These are phyloP conservation scores for Aspergillus sp. DNA, from an alignment of 2,329 filamentous ascomycete genomes.

Conservation along the genomic window DNA sequence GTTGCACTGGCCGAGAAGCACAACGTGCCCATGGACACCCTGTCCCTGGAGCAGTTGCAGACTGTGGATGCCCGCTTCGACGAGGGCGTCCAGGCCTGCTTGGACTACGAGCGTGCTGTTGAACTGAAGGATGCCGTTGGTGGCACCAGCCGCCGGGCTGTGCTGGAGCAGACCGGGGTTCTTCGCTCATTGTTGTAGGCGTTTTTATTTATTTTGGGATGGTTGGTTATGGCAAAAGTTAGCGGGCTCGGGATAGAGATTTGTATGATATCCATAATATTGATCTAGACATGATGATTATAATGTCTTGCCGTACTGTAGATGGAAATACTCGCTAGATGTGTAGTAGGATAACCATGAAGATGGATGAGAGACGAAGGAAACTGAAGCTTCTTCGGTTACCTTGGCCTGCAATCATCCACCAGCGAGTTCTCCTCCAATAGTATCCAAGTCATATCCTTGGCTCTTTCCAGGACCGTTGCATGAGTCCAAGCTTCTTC, in stretches of 20 bases:
- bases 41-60: conserved; percentile 67
- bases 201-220: neutral
- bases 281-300: neutral
- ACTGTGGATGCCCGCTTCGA: conserved; percentile 69
- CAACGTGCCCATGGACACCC: conserved; percentile 67
- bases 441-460: too few relatives aligned
- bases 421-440: too few relatives aligned
- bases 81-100: conserved; percentile 67
- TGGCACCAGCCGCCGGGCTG: conserved; percentile 71
- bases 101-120: conserved; percentile 81
- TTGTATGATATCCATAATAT: neutral
- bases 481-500: too few relatives aligned
- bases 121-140: conserved; percentile 76
- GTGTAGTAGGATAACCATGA: too few relatives aligned
- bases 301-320: too few relatives aligned
- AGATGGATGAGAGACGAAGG: too few relatives aligned
- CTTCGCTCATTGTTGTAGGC: conserved; percentile 56
- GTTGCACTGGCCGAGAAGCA: conserved; percentile 72
- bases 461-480: too few relatives aligned
- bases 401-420: too few relatives aligned
- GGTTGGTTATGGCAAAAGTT: conserved; percentile 1
- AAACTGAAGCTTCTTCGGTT: too few relatives aligned
- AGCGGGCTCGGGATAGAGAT: neutral
- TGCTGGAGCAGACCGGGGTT: conserved; percentile 68
- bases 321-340: too few relatives aligned